Base-by-base conservation (phyloP, 345 rosid species). In the Trapa bicornis region DNA sequence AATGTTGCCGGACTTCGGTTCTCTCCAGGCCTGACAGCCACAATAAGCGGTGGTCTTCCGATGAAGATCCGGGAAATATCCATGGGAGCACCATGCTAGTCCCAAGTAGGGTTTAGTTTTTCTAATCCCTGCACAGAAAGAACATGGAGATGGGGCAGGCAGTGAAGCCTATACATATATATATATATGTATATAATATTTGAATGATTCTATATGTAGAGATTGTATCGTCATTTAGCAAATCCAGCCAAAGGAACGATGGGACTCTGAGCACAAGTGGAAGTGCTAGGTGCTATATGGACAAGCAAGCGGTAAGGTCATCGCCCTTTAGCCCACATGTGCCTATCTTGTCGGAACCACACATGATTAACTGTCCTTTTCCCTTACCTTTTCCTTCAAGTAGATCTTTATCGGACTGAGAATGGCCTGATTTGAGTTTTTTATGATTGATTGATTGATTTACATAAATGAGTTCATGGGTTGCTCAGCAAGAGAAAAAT, bases 21-120 rank as follows among this genome's bases (percentile, higher is more conserved):
- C 81, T 80, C 82, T 3, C 80, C 89, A 0, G 87, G 87, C 0
- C 81, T 85, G 39, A 85, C 89, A 5, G 85, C 89, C 53, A 81
- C 84, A n/a, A 68, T 85, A 61, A 56, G 72, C 0, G 87, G 80
- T 0, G 89, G 89, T n/a, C 77, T 85, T 10, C 84, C 76, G 6
- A 84, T 75, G 22, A 3, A 48, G 73, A 77, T 83, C 2, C 78
- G 76, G 42, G 67, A 38, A 48, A 61, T 35, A 7, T 39, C 17
- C 16, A 41, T 7, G 17, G 12, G 39, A 39, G n/a, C 32, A 10
- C 29, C 8, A 1, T 9, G 29, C 29, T 22, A 22, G 29, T 22
- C 14, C 5, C 17, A 32, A 39, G 36, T 15, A 13, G 6, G 39
- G 17, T 2, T 36, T 42, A 64, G 47, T 22, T 47, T 22, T n/a